Conservation (phyloP, 2,329 filamentous ascomycete species). For the Monosporascus sp. region DNA sequence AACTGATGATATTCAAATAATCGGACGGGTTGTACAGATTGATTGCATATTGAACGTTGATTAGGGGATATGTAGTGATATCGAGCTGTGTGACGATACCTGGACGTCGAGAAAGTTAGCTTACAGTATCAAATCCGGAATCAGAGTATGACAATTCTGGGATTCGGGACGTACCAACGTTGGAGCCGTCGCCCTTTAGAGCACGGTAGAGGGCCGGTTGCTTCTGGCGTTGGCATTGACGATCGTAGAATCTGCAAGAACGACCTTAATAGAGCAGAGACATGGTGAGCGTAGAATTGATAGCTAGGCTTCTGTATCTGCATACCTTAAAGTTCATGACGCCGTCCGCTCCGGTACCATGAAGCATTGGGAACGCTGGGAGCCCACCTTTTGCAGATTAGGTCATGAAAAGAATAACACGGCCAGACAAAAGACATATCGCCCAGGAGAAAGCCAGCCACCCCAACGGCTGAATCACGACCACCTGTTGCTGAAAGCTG, state of each 20-base stretch:
- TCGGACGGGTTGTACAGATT: conserved; percentile 10
- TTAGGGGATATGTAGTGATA: conserved; percentile 8
- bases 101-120: background rate
- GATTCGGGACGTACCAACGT: conserved; percentile 10
- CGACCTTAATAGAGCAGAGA: background rate
- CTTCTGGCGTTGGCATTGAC: conserved; percentile 9
- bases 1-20: conserved; percentile 7
- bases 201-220: conserved; percentile 11
- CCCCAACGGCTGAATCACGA: conserved; percentile 10
- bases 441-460: conserved; percentile 13
- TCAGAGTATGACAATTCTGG: background rate
- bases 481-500: conserved; percentile 9
- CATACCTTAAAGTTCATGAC: conserved; percentile 14
- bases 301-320: no score
- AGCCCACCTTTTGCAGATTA: conserved; percentile 8
- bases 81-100: conserved; percentile 16
- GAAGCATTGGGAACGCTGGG: conserved; percentile 11
- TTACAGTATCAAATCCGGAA: background rate
- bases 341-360: conserved; percentile 11
- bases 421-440: conserved; percentile 1
- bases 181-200: conserved; percentile 14
- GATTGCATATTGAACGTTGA: conserved; percentile 11
- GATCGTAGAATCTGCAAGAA: conserved; percentile 10
- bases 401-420: background rate
- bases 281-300: background rate